A percentile compares a stretch with the other conserved stretches of the same genome.
phyloP scores from a whole-genome alignment of 306 rosid species.

The Cucumis melo region DNA sequence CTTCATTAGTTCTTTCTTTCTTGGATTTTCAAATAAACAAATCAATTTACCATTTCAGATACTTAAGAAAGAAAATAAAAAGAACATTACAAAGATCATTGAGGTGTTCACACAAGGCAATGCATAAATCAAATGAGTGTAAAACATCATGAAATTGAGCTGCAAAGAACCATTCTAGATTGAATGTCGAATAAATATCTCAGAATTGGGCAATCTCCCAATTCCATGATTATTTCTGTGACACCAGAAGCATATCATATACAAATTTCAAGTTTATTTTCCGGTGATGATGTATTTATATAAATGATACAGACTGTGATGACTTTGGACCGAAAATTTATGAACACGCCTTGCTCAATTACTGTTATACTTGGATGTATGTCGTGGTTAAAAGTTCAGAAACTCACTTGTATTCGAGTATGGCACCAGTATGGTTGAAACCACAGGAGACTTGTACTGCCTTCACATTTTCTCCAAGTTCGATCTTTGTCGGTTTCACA shows the following conservation, averaged over 20 bases:
- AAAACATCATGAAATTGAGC: background rate
- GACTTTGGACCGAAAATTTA: background rate
- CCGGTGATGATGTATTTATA: background rate
- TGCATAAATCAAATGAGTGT: background rate
- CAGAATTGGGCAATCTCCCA: background rate
- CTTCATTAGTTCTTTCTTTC: background rate
- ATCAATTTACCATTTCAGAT: background rate
- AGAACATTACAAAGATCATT: background rate
- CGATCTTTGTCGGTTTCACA: conserved; percentile 49
- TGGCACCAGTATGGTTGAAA: conserved; percentile 91
- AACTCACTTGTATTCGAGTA: conserved; percentile 43
- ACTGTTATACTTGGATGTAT: background rate
- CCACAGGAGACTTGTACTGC: conserved; percentile 86
- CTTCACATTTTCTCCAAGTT: conserved; percentile 38
- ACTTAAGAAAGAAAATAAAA: background rate
- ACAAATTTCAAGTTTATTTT: background rate
- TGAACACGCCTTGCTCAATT: background rate
- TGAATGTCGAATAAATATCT: background rate
- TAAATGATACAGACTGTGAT: background rate
- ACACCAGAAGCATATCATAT: background rate
- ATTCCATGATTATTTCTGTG: background rate
- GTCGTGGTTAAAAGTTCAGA: background rate
- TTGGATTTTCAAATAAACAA: background rate
- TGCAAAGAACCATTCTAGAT: background rate
- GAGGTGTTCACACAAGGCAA: background rate